Conservation (phyloP, 106 monocot species). For the Hemerocallis citrina region DNA sequence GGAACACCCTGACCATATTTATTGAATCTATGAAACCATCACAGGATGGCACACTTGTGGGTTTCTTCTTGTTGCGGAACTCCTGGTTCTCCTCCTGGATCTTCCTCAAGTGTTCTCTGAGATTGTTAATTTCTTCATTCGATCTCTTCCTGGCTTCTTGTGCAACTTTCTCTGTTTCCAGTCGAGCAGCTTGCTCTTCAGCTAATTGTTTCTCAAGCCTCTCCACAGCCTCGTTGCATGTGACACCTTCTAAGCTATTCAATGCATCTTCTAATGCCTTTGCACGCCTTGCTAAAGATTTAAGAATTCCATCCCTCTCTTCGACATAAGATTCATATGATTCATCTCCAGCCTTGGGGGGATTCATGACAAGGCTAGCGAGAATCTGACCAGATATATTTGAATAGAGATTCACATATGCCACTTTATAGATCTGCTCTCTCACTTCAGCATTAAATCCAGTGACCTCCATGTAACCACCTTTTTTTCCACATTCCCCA, state of each 20-base stretch:
- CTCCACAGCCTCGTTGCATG: conserved; percentile 89
- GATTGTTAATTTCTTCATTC: too few relatives aligned
- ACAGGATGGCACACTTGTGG: too few relatives aligned
- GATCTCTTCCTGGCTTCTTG: too few relatives aligned
- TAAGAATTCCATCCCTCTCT: conserved; percentile 72
- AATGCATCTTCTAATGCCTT: conserved; percentile 87
- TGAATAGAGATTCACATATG: conserved; percentile 94
- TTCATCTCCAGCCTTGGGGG: conserved; percentile 89
- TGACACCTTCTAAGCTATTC: conserved; percentile 80
- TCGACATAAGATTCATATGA: conserved; percentile 63
- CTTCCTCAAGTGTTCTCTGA: too few relatives aligned
- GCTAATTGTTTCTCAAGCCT: too few relatives aligned
- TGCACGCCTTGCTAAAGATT: conserved; percentile 79
- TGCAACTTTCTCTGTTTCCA: too few relatives aligned
- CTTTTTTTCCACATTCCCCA: conserved; percentile 97
- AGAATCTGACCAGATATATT: conserved; percentile 96
- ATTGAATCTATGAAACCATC: too few relatives aligned
- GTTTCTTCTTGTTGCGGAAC: too few relatives aligned
- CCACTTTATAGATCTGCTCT: conserved; percentile 95
- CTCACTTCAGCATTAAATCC: conserved; percentile 72
- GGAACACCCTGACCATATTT: too few relatives aligned
- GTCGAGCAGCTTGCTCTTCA: too few relatives aligned
- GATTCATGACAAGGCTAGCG: conserved; percentile 94
- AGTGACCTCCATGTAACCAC: conserved; percentile 96
- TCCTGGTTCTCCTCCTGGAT: too few relatives aligned